Percentiles rank a stretch among this genome's conserved stretches.
Conservation (phyloP, 352 stramenopile species). For the Phytophthora sp. region DNA sequence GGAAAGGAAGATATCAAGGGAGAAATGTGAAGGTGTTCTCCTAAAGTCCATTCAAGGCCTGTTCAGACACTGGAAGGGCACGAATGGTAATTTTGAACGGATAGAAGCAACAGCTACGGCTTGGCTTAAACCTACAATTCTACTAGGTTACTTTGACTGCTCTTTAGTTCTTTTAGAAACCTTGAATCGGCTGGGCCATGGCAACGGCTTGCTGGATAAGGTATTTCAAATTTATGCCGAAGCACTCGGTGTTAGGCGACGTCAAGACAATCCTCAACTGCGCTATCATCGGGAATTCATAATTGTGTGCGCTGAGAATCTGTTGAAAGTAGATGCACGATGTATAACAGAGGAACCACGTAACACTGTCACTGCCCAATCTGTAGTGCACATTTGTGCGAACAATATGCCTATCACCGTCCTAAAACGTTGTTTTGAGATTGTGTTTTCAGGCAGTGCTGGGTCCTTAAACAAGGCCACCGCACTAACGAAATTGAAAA, state of each 20-base stretch:
- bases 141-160: conserved; percentile 29
- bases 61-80: conserved; percentile 16
- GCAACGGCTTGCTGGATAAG: conserved; percentile 19
- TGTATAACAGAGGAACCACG: not conserved
- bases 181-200: not conserved
- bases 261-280: not conserved
- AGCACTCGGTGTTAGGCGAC: not conserved
- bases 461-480: not conserved
- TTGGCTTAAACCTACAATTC: conserved; percentile 29
- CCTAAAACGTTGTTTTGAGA: conserved; percentile 9
- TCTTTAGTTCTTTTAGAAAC: conserved; percentile 30
- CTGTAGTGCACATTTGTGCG: conserved; percentile 34
- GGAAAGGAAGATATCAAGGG: not conserved
- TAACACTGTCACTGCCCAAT: conserved; percentile 3
- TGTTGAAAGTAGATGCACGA: conserved; percentile 13
- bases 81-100: not conserved
- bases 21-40: conserved; percentile 2
- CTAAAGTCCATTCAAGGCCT: conserved; percentile 13
- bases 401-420: conserved; percentile 29
- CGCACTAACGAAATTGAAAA: not conserved
- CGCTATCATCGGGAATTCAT: conserved; percentile 23
- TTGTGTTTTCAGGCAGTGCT: not conserved
- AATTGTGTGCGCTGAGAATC: conserved; percentile 20
- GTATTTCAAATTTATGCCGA: conserved; percentile 25
- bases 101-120: not conserved